Percentiles rank a stretch among this genome's conserved stretches.
Evolutionary conservation across 148 eudicot genomes (phyloP).

Genomic region (Heliosperma pusillum): DNA sequence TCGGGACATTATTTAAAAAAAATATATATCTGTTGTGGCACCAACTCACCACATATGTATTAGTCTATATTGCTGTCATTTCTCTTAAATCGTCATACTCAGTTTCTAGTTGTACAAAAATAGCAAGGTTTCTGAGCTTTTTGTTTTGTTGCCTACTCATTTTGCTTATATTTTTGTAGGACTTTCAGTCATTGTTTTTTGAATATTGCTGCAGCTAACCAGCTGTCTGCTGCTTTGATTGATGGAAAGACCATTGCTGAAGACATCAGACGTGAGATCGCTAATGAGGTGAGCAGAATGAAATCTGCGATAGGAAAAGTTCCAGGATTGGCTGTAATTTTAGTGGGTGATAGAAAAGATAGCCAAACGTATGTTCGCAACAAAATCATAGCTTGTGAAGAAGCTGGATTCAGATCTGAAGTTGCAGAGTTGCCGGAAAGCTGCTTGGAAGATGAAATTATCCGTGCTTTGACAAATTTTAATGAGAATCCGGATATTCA

Average conservation of each 20-base stretch:
- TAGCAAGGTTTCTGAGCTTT: background rate
- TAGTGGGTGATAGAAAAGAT: slow-evolving; percentile 69
- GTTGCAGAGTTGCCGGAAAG: slow-evolving; percentile 45
- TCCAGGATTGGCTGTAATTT: slow-evolving; percentile 76
- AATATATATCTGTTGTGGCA: background rate
- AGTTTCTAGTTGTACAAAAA: background rate
- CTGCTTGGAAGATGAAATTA: slow-evolving; percentile 57
- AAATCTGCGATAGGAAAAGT: slow-evolving; percentile 53
- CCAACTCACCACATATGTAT: background rate
- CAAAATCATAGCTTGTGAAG: slow-evolving; percentile 68
- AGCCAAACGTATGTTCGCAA: slow-evolving; percentile 70
- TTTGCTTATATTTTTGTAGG: background rate
- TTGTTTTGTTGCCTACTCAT: background rate
- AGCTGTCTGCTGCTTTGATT: slow-evolving; percentile 46
- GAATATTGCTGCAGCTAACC: slow-evolving; percentile 37
- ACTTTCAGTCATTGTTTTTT: slow-evolving; percentile 15
- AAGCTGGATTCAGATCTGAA: slow-evolving; percentile 56
- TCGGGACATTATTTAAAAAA: background rate
- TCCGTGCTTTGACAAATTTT: slow-evolving; percentile 40
- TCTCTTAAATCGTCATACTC: too few relatives aligned
- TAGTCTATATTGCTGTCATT: background rate
- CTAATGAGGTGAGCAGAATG: slow-evolving; percentile 58
- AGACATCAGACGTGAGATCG: slow-evolving; percentile 49
- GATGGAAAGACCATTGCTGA: slow-evolving; percentile 74
- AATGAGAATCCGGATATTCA: slow-evolving; percentile 61